Evolutionary conservation across 2,329 filamentous ascomycete genomes (phyloP).

Genomic region (Ophiostoma triangulosporum): DNA sequence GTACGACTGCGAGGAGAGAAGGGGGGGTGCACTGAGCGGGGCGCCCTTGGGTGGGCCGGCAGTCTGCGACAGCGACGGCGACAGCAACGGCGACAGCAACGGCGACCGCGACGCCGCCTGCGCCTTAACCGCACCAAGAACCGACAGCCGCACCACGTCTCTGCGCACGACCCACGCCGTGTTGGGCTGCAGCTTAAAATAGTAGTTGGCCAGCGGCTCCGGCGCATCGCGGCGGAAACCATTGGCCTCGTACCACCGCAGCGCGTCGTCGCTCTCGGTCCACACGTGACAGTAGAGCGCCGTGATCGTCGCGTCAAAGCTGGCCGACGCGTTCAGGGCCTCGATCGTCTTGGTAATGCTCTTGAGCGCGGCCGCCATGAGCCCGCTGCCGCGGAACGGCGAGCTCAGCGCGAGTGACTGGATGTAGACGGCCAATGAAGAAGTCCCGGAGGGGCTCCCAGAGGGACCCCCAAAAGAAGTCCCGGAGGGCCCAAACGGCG

Average conservation of each 20-base stretch:
- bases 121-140: not conserved
- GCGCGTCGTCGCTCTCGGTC: conserved; percentile 50
- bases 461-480: too few relatives aligned
- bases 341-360: conserved; percentile 32
- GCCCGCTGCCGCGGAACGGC: conserved; percentile 46
- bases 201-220: conserved; percentile 42
- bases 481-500: not conserved
- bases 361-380: conserved; percentile 43
- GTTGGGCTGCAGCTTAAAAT: conserved; percentile 46
- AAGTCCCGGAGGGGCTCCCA: not conserved
- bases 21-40: not conserved
- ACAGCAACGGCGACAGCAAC: not conserved
- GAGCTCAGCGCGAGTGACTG: conserved; percentile 50
- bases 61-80: not conserved
- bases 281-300: conserved; percentile 52
- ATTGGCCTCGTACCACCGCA: conserved; percentile 47
- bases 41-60: not conserved
- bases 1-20: conserved; percentile 30
- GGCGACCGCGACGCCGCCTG: too few relatives aligned
- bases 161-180: conserved; percentile 47
- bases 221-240: conserved; percentile 38
- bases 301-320: not conserved
- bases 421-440: conserved; percentile 42
- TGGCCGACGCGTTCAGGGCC: conserved; percentile 13
- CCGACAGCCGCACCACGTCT: conserved; percentile 19